Base-by-base conservation (phyloP, 2,329 filamentous ascomycete genomes). In the Phaeosphaeria sp. region DNA sequence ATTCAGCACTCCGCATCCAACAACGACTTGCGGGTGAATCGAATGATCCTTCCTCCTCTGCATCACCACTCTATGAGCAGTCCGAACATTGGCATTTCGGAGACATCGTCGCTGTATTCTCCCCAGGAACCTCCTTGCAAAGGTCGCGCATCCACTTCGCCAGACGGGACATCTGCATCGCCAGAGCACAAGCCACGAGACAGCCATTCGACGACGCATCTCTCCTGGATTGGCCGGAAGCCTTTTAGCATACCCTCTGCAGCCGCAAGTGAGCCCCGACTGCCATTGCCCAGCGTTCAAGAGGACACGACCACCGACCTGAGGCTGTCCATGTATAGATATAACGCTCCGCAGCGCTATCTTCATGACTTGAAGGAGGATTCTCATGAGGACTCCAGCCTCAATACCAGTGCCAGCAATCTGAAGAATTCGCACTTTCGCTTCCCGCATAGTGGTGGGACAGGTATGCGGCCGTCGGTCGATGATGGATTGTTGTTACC, bases 361-460 rank as follows among this genome's bases (percentile, higher is more conserved):
- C 74, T 82, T 17, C 77, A 80, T 13, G 79, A 79, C 46, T 65
- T 83, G 30, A 82, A 82, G 54, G 81, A 83, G 61, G 81, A 82
- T 57, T 81, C 80, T 18, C 74, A 80, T 46, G 80, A 82, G 51
- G 80, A 81, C 57, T 78, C 80, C 60, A 80, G 79, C 56, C 61
- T 78, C 36, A 75, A 78, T 42, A 74, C 69, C 6, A 77, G 75
- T 51, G 68, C 68, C 1, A 71, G 72, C 57, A 74, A 77, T 47
- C 52, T 75, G 42, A 75, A 71, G 61, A 61, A 64, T 44, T 65
- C 67, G 4, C 71, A 55, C 46, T 70, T 72, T 52, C 68, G 65
- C 18, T 72, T 72, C 47, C 68, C 68, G 3, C 56, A 60, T 40
- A 64, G 60, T 25, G 49, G 50, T 17, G 62, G 56, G n/a, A 62